Evolutionary conservation across 2,329 filamentous ascomycete genomes (phyloP).

Genomic region (Ceratocystis destructans): DNA sequence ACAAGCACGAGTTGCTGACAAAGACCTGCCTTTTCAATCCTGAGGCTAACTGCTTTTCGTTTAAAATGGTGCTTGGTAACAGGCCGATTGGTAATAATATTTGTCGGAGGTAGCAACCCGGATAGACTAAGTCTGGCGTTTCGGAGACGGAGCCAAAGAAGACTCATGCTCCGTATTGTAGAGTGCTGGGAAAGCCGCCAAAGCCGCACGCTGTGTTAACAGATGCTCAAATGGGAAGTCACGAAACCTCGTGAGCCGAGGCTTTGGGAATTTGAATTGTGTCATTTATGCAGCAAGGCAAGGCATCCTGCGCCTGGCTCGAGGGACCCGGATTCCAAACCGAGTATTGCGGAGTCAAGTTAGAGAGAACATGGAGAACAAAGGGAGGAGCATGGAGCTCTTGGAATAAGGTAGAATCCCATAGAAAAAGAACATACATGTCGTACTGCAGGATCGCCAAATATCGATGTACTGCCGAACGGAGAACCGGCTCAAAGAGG

Average conservation of each 20-base stretch:
- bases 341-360: neutral
- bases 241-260: neutral
- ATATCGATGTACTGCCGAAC: neutral
- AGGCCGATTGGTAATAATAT: neutral
- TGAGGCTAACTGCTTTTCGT: neutral
- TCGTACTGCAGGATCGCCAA: neutral
- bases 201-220: neutral
- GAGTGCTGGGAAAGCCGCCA: too few species aligned
- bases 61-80: neutral
- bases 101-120: neutral
- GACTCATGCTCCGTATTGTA: neutral
- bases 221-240: neutral
- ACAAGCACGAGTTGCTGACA: neutral
- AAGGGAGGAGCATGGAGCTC: neutral
- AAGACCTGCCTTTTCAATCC: neutral
- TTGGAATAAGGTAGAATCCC: neutral
- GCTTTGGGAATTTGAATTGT: neutral
- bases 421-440: neutral
- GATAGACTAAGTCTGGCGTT: neutral
- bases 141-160: neutral
- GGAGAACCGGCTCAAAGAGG: neutral
- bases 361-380: too few species aligned
- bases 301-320: neutral
- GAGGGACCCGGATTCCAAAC: neutral
- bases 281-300: neutral